Evolutionary conservation across 805 yeast genomes (phyloP), one percentile per base, ranked within the genome.

Genomic region (Priceomyces melissophilus): DNA sequence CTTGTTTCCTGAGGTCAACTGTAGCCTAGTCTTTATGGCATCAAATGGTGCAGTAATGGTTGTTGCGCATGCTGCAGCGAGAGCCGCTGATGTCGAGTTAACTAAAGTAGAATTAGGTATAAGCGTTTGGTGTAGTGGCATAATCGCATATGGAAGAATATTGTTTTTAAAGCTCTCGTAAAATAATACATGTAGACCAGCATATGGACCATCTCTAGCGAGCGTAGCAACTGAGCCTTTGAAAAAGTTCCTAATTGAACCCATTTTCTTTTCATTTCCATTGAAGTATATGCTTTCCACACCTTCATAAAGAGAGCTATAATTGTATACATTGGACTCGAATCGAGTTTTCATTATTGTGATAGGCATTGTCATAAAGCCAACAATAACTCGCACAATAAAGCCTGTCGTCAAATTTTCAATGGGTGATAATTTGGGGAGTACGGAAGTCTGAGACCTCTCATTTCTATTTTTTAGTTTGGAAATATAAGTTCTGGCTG

Each of bases 41-140:
- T 91, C 99, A 56, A 91, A 91, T 0, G 99, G 99, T 1, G 95
- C 95, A 0, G 99, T 91, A 12, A 87, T 69, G 0, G 91, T 70
- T 1, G 97, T 89, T 1, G 98, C 85, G 8, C 82, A 54, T 10
- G 80, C 68, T 0, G 98, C 95, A 0, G 98, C 87, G 2, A 71
- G 29, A 5, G 84, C 70, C 0, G 98, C 99, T n/a, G 95, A 75
- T 0, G 72, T 42, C 0, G 90, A 73, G 58, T 91, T 91, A 37
- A 87, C 71, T 3, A 77, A 32, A 0, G 88, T 79, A 0, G 84
- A 66, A 2, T 70, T 62, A 2, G 71, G 52, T 5, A 38, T 16
- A 14, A 32, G 20, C 6, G 16, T 30, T 25, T 30, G 37, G 31
- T 41, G 32, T 6, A 47, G 40, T 4, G 42, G 46, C 17, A 34